Evolutionary conservation across 768 basidiomycete species (phyloP), one percentile per base, ranked within the genome.

Genomic region (Vararia minispora): DNA sequence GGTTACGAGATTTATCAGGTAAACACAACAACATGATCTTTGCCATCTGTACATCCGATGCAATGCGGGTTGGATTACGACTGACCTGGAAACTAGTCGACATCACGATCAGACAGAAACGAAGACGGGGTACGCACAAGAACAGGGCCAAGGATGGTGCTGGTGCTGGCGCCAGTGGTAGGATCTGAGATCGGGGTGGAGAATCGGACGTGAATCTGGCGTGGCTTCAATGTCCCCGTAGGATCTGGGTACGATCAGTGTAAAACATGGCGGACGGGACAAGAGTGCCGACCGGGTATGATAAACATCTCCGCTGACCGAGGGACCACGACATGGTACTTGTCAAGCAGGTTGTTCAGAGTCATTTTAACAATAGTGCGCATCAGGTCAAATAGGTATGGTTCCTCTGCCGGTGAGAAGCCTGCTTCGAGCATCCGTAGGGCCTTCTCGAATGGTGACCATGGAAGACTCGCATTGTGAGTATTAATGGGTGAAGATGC

Each of bases 1-100:
- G n/a, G n/a, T n/a, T n/a, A 29, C 3, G 26, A 24, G 11, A n/a
- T n/a, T n/a, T 6, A 29, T 35, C 13, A 33, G 35, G 33, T 16
- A 44, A 25, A 2, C 32, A 16, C 6, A 39, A 34, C 12, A 12
- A 3, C 21, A 11, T 41, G 18, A 25, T 9, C 3, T 1, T 27
- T 27, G 78, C 82, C 65, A 74, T 79, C 43, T 76, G 80, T 13
- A 86, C 60, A 52, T 87, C 83, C 1, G 79, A 83, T 0, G 76
- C 69, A 1, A 85, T 55, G 12, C 76, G 72, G n/a, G 78, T 69
- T 0, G 84, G 84, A 53, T 84, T 84, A 44, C 80, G 75, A 31
- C 57, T 58, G 6, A 64, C 48, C 63, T 64, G 36, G 12, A n/a
- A n/a, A n/a, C n/a, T n/a, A n/a, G n/a, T n/a, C 64, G 68, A 41